Evolutionary conservation across 202 grass and related monocot species (phyloP).

Genomic region (Eragrostis tef): DNA sequence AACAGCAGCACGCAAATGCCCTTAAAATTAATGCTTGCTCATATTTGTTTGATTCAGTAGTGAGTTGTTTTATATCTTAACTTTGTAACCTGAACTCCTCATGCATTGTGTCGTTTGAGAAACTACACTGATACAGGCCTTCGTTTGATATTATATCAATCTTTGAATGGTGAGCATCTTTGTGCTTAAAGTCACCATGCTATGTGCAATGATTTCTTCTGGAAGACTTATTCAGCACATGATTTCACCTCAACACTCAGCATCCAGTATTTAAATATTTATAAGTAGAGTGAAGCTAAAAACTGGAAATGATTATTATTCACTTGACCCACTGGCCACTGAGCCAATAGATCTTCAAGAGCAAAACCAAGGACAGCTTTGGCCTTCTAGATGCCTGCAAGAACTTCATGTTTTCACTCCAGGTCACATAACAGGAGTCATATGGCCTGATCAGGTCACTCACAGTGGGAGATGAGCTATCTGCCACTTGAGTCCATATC

Average conservation of each 20-base stretch:
- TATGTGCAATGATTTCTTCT: neutral
- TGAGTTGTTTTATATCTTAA: no score
- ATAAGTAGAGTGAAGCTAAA: neutral
- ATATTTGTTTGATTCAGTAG: no score
- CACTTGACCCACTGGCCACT: slow-evolving; percentile 45
- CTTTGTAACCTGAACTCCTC: no score
- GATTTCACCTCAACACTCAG: neutral
- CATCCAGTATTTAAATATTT: neutral
- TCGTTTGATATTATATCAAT: no score
- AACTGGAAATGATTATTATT: slow-evolving; percentile 39
- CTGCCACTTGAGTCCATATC: neutral
- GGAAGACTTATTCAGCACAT: neutral
- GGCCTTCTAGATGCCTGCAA: slow-evolving; percentile 34
- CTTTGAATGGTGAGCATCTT: no score
- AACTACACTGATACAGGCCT: no score
- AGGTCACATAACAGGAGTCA: slow-evolving; percentile 61
- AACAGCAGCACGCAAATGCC: no score
- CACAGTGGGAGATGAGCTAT: no score
- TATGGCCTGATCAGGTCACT: slow-evolving; percentile 53
- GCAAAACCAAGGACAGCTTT: slow-evolving; percentile 57
- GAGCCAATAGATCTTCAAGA: slow-evolving; percentile 63
- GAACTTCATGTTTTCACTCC: slow-evolving; percentile 56
- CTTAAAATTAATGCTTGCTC: no score
- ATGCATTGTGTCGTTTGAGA: no score
- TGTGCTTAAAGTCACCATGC: neutral